Evolutionary conservation across 352 stramenopile species (phyloP).

Genomic region (Phytophthora quininea): DNA sequence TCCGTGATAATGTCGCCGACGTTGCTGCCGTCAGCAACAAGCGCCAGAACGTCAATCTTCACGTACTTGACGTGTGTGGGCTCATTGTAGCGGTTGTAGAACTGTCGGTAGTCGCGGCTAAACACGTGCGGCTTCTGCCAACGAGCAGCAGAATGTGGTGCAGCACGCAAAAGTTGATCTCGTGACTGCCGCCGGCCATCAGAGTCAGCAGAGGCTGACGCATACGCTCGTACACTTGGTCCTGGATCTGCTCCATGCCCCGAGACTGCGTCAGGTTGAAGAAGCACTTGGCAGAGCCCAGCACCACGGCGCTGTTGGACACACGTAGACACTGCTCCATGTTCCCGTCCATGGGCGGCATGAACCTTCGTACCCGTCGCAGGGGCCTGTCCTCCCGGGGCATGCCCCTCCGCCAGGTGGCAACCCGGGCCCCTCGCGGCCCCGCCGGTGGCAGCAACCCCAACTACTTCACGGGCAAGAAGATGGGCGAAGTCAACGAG

Average conservation of each 20-base stretch:
- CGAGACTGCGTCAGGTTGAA: conserved; percentile 92
- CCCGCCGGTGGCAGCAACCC: conserved; percentile 51
- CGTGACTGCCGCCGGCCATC: conserved; percentile 93
- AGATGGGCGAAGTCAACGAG: conserved; percentile 96
- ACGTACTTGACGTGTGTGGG: conserved; percentile 97
- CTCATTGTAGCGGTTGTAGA: conserved; percentile 98
- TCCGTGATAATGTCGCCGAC: conserved; percentile 97
- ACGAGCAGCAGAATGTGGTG: conserved; percentile 97
- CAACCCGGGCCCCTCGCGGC: conserved; percentile 18
- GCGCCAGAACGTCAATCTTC: conserved; percentile 97
- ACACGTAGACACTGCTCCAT: conserved; percentile 96
- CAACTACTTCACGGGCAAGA: conserved; percentile 91
- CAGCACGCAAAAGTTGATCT: conserved; percentile 96
- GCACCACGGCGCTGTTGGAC: conserved; percentile 95
- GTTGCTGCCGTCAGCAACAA: conserved; percentile 94
- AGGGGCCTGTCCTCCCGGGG: conserved; percentile 87
- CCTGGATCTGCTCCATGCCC: conserved; percentile 88
- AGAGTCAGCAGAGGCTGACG: conserved; percentile 97
- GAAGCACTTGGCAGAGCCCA: conserved; percentile 98
- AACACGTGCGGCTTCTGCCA: conserved; percentile 94
- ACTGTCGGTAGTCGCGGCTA: conserved; percentile 97
- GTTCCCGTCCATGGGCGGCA: conserved; percentile 73
- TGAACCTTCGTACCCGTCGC: conserved; percentile 36
- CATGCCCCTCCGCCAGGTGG: conserved; percentile 29
- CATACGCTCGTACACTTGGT: conserved; percentile 91